A percentile compares a stretch with the other conserved stretches of the same genome.
phyloP scores from a whole-genome alignment of 129 eudicot species.

The Escallonia herrerae region DNA sequence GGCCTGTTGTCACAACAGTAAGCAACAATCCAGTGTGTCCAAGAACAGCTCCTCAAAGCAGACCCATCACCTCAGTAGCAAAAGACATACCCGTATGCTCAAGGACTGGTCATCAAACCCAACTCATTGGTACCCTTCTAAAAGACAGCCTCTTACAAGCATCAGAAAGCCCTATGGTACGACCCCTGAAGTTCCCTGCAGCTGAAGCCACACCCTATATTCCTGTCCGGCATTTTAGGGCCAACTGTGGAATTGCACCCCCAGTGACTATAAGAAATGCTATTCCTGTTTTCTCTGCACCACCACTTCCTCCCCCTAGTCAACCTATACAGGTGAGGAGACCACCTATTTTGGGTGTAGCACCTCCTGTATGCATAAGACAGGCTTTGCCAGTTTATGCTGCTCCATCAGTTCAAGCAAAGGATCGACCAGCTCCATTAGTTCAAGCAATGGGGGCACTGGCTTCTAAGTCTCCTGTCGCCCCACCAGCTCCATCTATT shows the following conservation, averaged over 20 bases:
- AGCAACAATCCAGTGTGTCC: constrained; percentile 16
- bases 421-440: neutral
- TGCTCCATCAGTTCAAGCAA: constrained; percentile 9
- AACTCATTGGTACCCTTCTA: constrained; percentile 7
- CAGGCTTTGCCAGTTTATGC: constrained; percentile 19
- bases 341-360: constrained; percentile 33
- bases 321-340: constrained; percentile 29
- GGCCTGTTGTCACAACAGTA: constrained; percentile 26
- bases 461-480: constrained; percentile 1
- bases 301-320: constrained; percentile 51
- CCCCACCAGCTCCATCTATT: neutral
- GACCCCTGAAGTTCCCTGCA: constrained; percentile 69
- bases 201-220: constrained; percentile 85
- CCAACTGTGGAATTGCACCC: constrained; percentile 65
- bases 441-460: neutral
- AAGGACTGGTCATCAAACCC: constrained; percentile 22
- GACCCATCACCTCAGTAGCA: constrained; percentile 13
- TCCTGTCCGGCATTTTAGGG: constrained; percentile 62
- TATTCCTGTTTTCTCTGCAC: constrained; percentile 77
- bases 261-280: constrained; percentile 75
- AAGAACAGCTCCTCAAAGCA: constrained; percentile 27
- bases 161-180: constrained; percentile 22
- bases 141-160: constrained; percentile 22
- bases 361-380: constrained; percentile 38
- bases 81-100: constrained; percentile 10